Conservation (phyloP, 768 basidiomycete genomes). For the Tulasnella sp. region DNA sequence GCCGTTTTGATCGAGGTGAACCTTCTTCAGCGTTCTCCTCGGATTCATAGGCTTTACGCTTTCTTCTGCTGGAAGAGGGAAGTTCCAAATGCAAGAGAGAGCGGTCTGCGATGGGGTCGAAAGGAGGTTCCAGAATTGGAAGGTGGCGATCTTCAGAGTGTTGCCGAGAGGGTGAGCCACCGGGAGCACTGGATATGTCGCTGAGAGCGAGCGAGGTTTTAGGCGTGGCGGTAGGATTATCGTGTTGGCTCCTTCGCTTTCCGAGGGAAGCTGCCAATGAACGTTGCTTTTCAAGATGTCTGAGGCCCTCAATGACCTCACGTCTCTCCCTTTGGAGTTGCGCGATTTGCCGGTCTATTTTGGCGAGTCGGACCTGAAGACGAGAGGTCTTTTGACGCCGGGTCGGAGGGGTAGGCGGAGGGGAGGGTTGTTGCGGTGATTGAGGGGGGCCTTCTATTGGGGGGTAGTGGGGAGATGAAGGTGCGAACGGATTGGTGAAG, state of each 20-base stretch:
- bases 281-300: background rate
- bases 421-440: slow-evolving; percentile 10
- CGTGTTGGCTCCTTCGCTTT: background rate
- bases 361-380: background rate
- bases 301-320: background rate
- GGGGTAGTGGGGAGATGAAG: background rate
- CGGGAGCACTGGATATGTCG: slow-evolving; percentile 1
- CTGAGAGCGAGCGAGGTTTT: slow-evolving; percentile 1
- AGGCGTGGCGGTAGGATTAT: background rate
- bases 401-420: slow-evolving; percentile 1
- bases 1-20: background rate
- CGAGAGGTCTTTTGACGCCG: background rate
- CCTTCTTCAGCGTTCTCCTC: background rate
- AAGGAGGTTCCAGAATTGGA: background rate
- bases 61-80: background rate
- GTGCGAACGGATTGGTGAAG: background rate
- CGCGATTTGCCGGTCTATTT: background rate
- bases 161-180: background rate
- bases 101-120: background rate
- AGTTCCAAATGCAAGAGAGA: background rate
- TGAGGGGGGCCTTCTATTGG: background rate
- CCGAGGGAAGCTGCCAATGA: background rate
- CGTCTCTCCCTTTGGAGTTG: background rate
- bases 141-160: background rate
- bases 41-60: background rate